Evolutionary conservation across 768 basidiomycete genomes (phyloP).

Genomic region (Mycena albidolilacea): DNA sequence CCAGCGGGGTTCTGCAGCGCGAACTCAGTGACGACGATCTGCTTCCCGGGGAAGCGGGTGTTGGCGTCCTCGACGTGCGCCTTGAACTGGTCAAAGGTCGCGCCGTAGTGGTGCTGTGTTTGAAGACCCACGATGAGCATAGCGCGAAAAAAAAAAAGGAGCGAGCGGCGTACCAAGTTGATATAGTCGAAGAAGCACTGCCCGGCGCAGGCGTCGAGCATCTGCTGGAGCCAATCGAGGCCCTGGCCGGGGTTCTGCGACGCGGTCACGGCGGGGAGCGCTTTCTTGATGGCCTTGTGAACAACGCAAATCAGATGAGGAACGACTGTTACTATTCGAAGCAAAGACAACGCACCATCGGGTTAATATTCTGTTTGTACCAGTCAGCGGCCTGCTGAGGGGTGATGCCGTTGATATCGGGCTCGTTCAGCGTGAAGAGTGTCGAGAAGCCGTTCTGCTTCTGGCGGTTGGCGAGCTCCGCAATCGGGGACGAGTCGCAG

Average conservation of each 20-base stretch:
- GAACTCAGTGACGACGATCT: slow-evolving; percentile 51
- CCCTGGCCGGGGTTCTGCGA: slow-evolving; percentile 50
- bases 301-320: background rate
- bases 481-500: slow-evolving; percentile 54
- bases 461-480: slow-evolving; percentile 49
- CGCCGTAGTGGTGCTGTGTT: slow-evolving; percentile 39
- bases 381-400: slow-evolving; percentile 51
- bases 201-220: slow-evolving; percentile 53
- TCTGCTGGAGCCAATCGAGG: slow-evolving; percentile 51
- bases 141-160: background rate
- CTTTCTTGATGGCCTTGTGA: slow-evolving; percentile 52
- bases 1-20: slow-evolving; percentile 49
- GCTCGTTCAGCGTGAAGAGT: slow-evolving; percentile 51
- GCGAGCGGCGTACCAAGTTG: slow-evolving; percentile 44
- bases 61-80: slow-evolving; percentile 23
- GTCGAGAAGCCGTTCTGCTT: slow-evolving; percentile 40
- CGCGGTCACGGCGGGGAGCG: slow-evolving; percentile 54
- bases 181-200: slow-evolving; percentile 54
- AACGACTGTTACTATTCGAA: background rate
- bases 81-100: slow-evolving; percentile 47
- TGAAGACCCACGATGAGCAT: background rate
- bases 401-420: slow-evolving; percentile 49
- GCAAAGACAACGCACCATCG: slow-evolving; percentile 46
- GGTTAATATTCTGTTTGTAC: slow-evolving; percentile 55
- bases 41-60: slow-evolving; percentile 29